Evolutionary conservation across 495 filamentous ascomycete species (phyloP), one percentile per base, ranked within the genome.

Genomic region (Cercophora newfieldiana): DNA sequence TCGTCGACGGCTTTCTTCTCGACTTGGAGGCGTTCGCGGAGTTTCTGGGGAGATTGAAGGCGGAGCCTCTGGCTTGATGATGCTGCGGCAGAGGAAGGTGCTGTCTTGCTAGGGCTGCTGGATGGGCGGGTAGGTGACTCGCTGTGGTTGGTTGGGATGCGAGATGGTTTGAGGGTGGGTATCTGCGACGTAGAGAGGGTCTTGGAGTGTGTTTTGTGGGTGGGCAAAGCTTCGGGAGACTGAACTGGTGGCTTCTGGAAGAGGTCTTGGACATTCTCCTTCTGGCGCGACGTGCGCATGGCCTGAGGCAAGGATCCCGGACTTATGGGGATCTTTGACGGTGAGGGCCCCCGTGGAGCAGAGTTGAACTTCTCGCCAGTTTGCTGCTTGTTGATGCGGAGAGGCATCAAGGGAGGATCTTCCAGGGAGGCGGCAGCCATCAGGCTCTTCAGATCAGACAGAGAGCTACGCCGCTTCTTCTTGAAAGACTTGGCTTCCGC

Each of bases 1-100:
- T 86, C 82, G 29, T 83, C 84, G 28, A 95, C 86, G 1, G 88
- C 84, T 54, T 83, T 88, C 72, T 92, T 90, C 72, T 97, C 93
- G 57, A 84, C 87, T 63, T 92, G 88, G 7, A 97, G 84, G 57
- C 94, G 91, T 76, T 97, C 92, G 51, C 95, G 91, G 31, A 97
- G 86, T 79, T 96, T 97, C 68, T 96, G 92, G 0, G 94, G 91
- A 50, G 90, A 94, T 76, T 96, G 94, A 76, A 97, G 87, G 55
- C 92, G 90, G 63, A 96, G 81, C 69, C 90, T 95, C 68, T 86
- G 86, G 33, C 83, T 78, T 14, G 74, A 69, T 12, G 72, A 1
- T 6, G 54, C n/a, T 14, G 65, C 26, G 21, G 51, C 7, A 26
- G 44, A 12, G n/a, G 64, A n/a, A 19, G 50, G 44, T 0, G 68